These are phyloP conservation scores for Beauveria brongniartii DNA, from an alignment of 2,329 filamentous ascomycete genomes.

Conservation along the genomic window DNA sequence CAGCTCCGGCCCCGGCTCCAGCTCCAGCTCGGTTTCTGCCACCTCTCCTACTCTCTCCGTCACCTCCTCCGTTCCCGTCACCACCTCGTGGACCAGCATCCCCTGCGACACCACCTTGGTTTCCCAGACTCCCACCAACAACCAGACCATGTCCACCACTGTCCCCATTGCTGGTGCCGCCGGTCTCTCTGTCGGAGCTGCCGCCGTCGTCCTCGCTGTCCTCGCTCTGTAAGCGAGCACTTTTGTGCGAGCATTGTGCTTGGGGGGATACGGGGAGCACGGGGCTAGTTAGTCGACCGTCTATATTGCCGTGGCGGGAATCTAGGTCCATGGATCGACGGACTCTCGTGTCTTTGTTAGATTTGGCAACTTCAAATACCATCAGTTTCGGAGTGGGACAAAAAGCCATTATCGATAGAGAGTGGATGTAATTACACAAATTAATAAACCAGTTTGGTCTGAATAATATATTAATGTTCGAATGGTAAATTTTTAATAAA, in stretches of 20 bases:
- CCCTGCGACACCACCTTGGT: conserved; percentile 11
- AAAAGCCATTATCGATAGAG: not conserved
- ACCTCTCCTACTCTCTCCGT: conserved; percentile 7
- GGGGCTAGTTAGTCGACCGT: not conserved
- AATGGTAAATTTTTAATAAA: not conserved
- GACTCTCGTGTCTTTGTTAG: too few species aligned
- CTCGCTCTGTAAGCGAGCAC: conserved; percentile 28
- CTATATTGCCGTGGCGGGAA: not conserved
- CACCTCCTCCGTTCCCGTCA: not conserved
- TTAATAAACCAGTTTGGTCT: conserved; percentile 16
- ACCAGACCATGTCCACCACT: conserved; percentile 4
- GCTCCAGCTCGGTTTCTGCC: conserved; percentile 4
- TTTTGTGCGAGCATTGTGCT: not conserved
- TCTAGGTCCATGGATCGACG: not conserved
- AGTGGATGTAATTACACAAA: conserved; percentile 14
- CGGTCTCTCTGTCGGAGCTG: conserved; percentile 23
- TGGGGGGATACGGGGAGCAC: not conserved
- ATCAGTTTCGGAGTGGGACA: conserved; percentile 10
- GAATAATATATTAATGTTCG: conserved; percentile 17
- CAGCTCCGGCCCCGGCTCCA: conserved; percentile 7
- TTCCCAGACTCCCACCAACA: not conserved
- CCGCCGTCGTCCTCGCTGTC: conserved; percentile 25
- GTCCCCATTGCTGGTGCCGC: conserved; percentile 20
- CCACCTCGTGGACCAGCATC: conserved; percentile 7
- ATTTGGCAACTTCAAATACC: not conserved